Percentiles rank a stretch among this genome's conserved stretches.
Conservation (phyloP, 2,329 filamentous ascomycete genomes). For the Penicillium frequentans region DNA sequence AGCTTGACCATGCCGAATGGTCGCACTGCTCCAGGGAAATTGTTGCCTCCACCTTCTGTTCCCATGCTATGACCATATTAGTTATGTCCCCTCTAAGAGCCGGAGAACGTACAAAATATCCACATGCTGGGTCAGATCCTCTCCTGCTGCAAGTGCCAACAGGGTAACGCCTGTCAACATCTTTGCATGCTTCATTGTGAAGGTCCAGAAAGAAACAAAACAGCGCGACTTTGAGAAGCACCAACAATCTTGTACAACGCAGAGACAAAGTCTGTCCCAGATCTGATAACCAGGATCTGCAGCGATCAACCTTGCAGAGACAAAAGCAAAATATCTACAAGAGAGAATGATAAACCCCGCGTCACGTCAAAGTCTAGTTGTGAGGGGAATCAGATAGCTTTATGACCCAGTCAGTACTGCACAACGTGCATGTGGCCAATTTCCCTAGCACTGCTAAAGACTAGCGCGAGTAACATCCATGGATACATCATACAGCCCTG, state of each 20-base stretch:
- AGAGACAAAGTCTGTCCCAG: neutral
- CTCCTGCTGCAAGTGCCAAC: conserved; percentile 10
- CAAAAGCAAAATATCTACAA: neutral
- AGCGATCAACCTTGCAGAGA: neutral
- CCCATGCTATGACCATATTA: conserved; percentile 23
- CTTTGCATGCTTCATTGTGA: conserved; percentile 6
- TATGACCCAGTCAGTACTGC: neutral
- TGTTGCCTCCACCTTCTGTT: conserved; percentile 39
- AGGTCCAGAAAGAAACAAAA: neutral
- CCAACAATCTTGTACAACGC: neutral
- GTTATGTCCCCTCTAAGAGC: neutral
- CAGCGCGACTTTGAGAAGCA: neutral
- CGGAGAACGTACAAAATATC: conserved; percentile 28
- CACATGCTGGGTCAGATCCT: conserved; percentile 27
- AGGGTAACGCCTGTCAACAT: conserved; percentile 16
- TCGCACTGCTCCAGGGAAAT: conserved; percentile 43
- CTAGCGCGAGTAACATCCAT: neutral
- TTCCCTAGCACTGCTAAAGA: neutral
- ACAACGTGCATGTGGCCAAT: neutral
- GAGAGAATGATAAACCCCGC: neutral
- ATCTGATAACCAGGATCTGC: neutral
- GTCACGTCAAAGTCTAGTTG: neutral
- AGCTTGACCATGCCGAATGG: conserved; percentile 48
- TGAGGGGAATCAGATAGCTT: neutral
- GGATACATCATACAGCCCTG: neutral